Percentiles rank a stretch among this genome's conserved stretches.
phyloP scores from a whole-genome alignment of 805 yeast species.

The Hanseniaspora taiwanica region DNA sequence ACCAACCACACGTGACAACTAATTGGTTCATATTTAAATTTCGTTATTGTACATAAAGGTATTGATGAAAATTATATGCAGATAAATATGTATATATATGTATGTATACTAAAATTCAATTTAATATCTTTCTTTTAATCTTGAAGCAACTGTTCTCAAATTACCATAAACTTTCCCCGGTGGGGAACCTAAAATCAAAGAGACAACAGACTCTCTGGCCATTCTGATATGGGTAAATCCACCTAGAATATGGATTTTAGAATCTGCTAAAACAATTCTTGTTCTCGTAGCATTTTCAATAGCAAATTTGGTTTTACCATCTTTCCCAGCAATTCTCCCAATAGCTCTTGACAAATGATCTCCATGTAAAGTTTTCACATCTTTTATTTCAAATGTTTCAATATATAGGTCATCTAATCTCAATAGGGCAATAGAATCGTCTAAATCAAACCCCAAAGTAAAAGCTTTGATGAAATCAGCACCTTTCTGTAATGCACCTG shows the following conservation, averaged over 20 bases:
- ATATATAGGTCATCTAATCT: slow-evolving; percentile 92
- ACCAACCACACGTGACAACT: too few species aligned
- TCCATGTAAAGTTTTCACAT: slow-evolving; percentile 88
- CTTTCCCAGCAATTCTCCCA: slow-evolving; percentile 99
- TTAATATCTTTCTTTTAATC: slow-evolving; percentile 90
- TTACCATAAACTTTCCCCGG: slow-evolving; percentile 98
- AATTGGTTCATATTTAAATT: too few species aligned
- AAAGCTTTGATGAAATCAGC: slow-evolving; percentile 95
- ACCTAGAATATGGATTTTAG: slow-evolving; percentile 91
- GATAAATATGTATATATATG: neutral
- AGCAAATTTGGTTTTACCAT: slow-evolving; percentile 96
- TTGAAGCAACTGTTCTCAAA: slow-evolving; percentile 88
- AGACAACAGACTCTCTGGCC: slow-evolving; percentile 96
- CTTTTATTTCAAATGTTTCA: slow-evolving; percentile 94
- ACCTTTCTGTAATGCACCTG: slow-evolving; percentile 93
- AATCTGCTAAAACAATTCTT: slow-evolving; percentile 92
- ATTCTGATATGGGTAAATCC: slow-evolving; percentile 94
- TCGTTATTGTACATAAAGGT: too few species aligned
- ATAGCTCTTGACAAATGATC: slow-evolving; percentile 97
- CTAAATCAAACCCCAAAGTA: slow-evolving; percentile 90
- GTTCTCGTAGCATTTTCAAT: slow-evolving; percentile 98
- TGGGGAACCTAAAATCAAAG: slow-evolving; percentile 91
- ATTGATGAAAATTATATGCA: too few species aligned
- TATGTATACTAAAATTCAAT: neutral
- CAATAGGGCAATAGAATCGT: slow-evolving; percentile 89